Evolutionary conservation across 2,329 filamentous ascomycete genomes (phyloP).

Genomic region (Paecilomyces sp.): DNA sequence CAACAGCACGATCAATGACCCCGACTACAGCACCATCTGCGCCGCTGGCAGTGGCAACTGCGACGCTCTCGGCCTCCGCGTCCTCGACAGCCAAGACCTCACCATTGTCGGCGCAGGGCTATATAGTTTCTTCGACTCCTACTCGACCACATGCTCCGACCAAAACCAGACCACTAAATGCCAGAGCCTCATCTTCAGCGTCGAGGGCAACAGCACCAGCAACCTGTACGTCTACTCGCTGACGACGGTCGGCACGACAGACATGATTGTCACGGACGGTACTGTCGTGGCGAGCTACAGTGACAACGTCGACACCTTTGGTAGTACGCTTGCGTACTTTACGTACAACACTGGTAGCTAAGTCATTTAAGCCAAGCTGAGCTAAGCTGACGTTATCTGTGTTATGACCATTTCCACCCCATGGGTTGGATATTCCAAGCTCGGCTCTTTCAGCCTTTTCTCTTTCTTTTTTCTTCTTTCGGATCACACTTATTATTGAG

Average conservation of each 20-base stretch:
- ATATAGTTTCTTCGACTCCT: slow-evolving; percentile 51
- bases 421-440: not conserved
- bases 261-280: slow-evolving; percentile 41
- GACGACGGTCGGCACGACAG: slow-evolving; percentile 40
- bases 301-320: slow-evolving; percentile 43
- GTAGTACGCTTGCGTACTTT: slow-evolving; percentile 38
- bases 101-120: slow-evolving; percentile 46
- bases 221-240: slow-evolving; percentile 40
- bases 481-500: not conserved
- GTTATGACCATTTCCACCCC: not conserved
- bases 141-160: slow-evolving; percentile 38
- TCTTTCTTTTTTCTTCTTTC: not conserved
- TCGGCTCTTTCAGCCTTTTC: not conserved
- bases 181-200: slow-evolving; percentile 43
- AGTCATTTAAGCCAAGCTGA: not conserved
- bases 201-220: slow-evolving; percentile 31
- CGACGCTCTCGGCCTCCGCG: slow-evolving; percentile 43
- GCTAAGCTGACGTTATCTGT: not conserved
- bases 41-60: slow-evolving; percentile 26
- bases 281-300: slow-evolving; percentile 34
- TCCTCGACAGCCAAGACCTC: slow-evolving; percentile 38
- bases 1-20: slow-evolving; percentile 25
- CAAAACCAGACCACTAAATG: slow-evolving; percentile 35
- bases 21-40: slow-evolving; percentile 23
- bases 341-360: slow-evolving; percentile 9